Evolutionary conservation across 768 basidiomycete genomes (phyloP).

Genomic region (Lactarius deliciosus): DNA sequence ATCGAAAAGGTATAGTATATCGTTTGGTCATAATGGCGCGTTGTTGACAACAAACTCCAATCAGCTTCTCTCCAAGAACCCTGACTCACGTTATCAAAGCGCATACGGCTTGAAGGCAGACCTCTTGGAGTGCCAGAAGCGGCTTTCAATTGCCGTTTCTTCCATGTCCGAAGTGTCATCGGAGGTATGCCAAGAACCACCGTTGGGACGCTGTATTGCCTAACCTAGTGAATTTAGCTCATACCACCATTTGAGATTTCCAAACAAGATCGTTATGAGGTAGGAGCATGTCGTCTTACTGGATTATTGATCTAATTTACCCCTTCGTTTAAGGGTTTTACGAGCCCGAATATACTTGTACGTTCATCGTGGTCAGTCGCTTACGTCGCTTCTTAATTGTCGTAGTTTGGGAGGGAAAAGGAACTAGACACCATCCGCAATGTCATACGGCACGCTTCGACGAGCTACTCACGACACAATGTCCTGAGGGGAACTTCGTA

Average conservation of each 20-base stretch:
- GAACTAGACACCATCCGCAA: conserved; percentile 67
- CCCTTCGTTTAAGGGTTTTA: conserved; percentile 58
- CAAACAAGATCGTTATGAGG: conserved; percentile 61
- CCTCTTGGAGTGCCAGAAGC: conserved; percentile 64
- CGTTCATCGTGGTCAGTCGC: conserved; percentile 20
- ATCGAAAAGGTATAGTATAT: conserved; percentile 56
- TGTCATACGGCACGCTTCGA: conserved; percentile 52
- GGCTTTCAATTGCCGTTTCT: conserved; percentile 58
- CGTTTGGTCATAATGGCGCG: not conserved
- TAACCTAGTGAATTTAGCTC: conserved; percentile 43
- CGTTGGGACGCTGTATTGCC: conserved; percentile 6
- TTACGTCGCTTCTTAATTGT: conserved; percentile 3
- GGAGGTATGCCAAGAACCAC: conserved; percentile 43
- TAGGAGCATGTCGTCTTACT: conserved; percentile 33
- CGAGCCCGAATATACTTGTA: conserved; percentile 65
- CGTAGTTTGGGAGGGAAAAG: conserved; percentile 66
- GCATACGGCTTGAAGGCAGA: conserved; percentile 68
- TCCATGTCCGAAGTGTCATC: conserved; percentile 55
- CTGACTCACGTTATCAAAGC: conserved; percentile 69
- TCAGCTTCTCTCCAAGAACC: conserved; percentile 65
- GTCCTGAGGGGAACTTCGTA: conserved; percentile 44
- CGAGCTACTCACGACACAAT: conserved; percentile 58
- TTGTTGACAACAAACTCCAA: conserved; percentile 15
- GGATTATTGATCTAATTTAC: not conserved
- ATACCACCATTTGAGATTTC: conserved; percentile 71